phyloP scores from a whole-genome alignment of 257 asterid species.

The Ilex asprella region DNA sequence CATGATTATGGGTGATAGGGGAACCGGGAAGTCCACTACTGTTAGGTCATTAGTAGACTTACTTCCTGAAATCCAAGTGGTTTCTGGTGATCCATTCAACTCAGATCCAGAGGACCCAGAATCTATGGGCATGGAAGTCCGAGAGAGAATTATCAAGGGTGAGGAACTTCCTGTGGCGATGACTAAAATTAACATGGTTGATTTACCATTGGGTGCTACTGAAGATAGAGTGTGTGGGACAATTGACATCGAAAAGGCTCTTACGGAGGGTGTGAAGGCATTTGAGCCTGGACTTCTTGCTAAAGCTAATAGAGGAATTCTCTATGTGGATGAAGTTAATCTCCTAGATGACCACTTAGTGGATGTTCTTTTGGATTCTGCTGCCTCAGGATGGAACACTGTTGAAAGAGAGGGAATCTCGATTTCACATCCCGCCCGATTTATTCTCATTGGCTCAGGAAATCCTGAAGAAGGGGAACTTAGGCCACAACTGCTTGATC shows the following conservation, averaged over 20 bases:
- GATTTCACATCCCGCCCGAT: conserved; percentile 87
- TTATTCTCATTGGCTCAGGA: conserved; percentile 87
- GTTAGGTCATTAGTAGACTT: conserved; percentile 80
- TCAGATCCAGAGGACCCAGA: conserved; percentile 95
- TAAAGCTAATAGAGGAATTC: conserved; percentile 86
- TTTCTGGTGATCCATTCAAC: conserved; percentile 78
- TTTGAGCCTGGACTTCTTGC: conserved; percentile 95
- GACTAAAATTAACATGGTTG: conserved; percentile 89
- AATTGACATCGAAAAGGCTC: conserved; percentile 89
- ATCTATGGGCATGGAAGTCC: conserved; percentile 72
- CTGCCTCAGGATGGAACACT: conserved; percentile 94
- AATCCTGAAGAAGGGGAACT: conserved; percentile 97
- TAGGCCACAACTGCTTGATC: conserved; percentile 92
- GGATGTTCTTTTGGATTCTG: conserved; percentile 82
- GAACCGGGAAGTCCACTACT: conserved; percentile 92
- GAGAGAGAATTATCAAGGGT: conserved; percentile 46
- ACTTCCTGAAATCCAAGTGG: conserved; percentile 78
- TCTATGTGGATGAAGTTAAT: conserved; percentile 87
- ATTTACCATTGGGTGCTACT: conserved; percentile 87
- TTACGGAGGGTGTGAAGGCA: conserved; percentile 89
- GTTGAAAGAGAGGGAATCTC: conserved; percentile 95
- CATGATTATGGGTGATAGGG: conserved; percentile 97
- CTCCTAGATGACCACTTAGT: conserved; percentile 92
- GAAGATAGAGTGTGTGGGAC: conserved; percentile 96
- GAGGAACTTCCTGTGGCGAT: conserved; percentile 40